Percentiles rank a stretch among this genome's conserved stretches.
phyloP scores from a whole-genome alignment of 768 basidiomycete genomes.

The Calocybe cyanea region DNA sequence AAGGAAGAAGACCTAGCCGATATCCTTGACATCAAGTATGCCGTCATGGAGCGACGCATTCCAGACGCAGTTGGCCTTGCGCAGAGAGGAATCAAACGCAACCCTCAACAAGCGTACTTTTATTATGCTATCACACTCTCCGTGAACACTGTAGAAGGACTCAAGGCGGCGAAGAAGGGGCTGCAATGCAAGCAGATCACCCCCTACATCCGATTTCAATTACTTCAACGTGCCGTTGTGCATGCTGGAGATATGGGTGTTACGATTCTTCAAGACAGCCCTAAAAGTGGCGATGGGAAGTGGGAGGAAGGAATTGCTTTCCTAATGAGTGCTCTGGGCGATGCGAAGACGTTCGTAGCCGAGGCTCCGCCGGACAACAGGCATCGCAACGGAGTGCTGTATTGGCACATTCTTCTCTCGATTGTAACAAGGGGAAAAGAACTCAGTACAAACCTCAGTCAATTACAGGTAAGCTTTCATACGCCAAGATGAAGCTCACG shows the following conservation, averaged over 20 bases:
- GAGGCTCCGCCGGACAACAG: conserved; percentile 61
- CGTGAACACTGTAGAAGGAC: conserved; percentile 42
- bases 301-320: conserved; percentile 63
- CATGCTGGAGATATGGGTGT: conserved; percentile 58
- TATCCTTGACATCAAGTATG: conserved; percentile 61
- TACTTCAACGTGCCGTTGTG: conserved; percentile 60
- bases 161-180: conserved; percentile 64
- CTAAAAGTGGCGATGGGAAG: conserved; percentile 34
- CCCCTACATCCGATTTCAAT: conserved; percentile 50
- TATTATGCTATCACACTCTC: conserved; percentile 59
- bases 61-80: conserved; percentile 46
- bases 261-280: conserved; percentile 40
- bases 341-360: conserved; percentile 50
- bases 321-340: conserved; percentile 55
- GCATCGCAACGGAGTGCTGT: conserved; percentile 54
- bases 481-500: conserved; percentile 1
- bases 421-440: conserved; percentile 50
- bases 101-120: conserved; percentile 58
- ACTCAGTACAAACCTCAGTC: conserved; percentile 42
- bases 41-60: conserved; percentile 45
- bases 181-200: conserved; percentile 52
- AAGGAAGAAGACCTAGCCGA: conserved; percentile 53
- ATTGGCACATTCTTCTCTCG: conserved; percentile 56
- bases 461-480: conserved; percentile 42
- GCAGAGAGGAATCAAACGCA: conserved; percentile 45